Evolutionary conservation across 2,329 filamentous ascomycete genomes (phyloP), one percentile per base, ranked within the genome.

Genomic region (Exophiala xenobiotica): DNA sequence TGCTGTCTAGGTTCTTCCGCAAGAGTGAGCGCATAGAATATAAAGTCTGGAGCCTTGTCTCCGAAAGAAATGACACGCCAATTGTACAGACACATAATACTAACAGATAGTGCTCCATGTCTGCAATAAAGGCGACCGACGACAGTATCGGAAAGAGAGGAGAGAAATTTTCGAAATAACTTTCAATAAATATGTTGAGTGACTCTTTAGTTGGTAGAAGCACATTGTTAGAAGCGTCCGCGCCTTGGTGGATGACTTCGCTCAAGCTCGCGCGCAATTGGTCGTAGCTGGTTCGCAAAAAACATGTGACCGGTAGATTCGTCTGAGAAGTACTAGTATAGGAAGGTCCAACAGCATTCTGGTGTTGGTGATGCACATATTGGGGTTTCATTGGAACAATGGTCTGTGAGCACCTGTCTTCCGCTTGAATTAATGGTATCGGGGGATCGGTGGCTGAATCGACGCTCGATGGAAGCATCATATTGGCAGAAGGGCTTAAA

Each of bases 31-130:
- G 19, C 38, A 41, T 18, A 6, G 20, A n/a, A 18, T 41, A 22
- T 22, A 41, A 6, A 7, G 38, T 22, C 20, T 41, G 11, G 18
- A 19, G 19, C 19, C 20, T 22, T 18, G 38, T 41, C 14, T 41
- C 38, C 7, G 38, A 8, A 41, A 41, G 38, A 22, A 41, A 41
- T 18, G 38, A 41, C 14, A n/a, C 38, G 19, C 38, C 38, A n/a
- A 41, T 41, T 22, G 38, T 22, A 22, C 9, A 41, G 19, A 41
- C 38, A 41, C 38, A 41, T 22, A 41, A 41, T 7, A 41, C 19
- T 18, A 41, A n/a, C 38, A 41, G 20, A 41, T 19, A 41, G 38
- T 41, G 38, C 38, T 41, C 38, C 19, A 18, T 23, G 19, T 41
- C 38, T 41, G 38, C 38, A 41, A 41, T 22, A 20, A 41, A 41